Conservation (phyloP, 805 yeast species). For the Debaryomyces maramus region DNA sequence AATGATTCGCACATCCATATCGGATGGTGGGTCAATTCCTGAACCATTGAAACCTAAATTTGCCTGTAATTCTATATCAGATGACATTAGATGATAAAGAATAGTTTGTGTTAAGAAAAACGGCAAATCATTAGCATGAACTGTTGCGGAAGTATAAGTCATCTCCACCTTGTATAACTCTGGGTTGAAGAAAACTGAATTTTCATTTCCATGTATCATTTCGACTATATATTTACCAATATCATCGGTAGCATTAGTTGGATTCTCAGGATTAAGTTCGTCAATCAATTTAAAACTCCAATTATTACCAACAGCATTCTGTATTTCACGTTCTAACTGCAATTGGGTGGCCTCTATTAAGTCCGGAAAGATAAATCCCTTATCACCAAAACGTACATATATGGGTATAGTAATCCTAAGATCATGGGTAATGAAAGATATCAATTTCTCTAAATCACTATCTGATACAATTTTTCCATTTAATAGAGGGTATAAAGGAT, state of each 20-base stretch:
- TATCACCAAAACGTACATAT: slow-evolving; percentile 28
- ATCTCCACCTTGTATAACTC: slow-evolving; percentile 40
- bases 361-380: slow-evolving; percentile 64
- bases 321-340: slow-evolving; percentile 30
- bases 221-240: slow-evolving; percentile 36
- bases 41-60: background rate
- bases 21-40: slow-evolving; percentile 1
- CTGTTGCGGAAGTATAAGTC: slow-evolving; percentile 41
- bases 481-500: background rate
- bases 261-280: slow-evolving; percentile 7
- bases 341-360: slow-evolving; percentile 49
- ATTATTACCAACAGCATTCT: slow-evolving; percentile 6
- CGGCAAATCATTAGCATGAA: slow-evolving; percentile 62
- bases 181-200: slow-evolving; percentile 46
- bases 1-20: background rate
- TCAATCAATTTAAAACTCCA: slow-evolving; percentile 15
- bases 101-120: slow-evolving; percentile 54
- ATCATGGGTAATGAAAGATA: slow-evolving; percentile 4
- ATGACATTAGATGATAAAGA: slow-evolving; percentile 27
- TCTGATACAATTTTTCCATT: background rate
- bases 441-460: background rate
- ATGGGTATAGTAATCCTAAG: slow-evolving; percentile 22
- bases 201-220: slow-evolving; percentile 39
- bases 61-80: slow-evolving; percentile 21
- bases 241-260: background rate